Percentiles rank a stretch among this genome's conserved stretches.
These are phyloP conservation scores for Starmerella geochares DNA, from an alignment of 805 yeast genomes.

Conservation along the genomic window DNA sequence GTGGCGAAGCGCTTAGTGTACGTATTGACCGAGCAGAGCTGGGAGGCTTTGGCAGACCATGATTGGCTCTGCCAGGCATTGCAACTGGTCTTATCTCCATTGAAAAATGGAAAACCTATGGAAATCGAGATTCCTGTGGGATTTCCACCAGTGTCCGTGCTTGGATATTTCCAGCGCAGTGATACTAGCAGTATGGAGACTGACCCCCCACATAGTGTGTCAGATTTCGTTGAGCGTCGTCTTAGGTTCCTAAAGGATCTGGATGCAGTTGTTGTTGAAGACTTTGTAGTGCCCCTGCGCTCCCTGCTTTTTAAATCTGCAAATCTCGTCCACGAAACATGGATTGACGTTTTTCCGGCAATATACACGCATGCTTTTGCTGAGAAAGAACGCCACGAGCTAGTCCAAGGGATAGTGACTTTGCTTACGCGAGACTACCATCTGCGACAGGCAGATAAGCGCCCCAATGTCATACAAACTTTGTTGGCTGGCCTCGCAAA, in stretches of 20 bases:
- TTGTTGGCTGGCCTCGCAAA: constrained; percentile 64
- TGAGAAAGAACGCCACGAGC: constrained; percentile 69
- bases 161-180: constrained; percentile 11
- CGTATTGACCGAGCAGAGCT: constrained; percentile 86
- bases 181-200: constrained; percentile 18
- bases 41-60: constrained; percentile 90
- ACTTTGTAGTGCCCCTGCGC: constrained; percentile 58
- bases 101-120: constrained; percentile 44
- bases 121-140: constrained; percentile 32
- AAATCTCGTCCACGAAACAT: constrained; percentile 66
- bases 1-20: constrained; percentile 72
- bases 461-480: constrained; percentile 80
- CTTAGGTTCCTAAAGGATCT: constrained; percentile 32
- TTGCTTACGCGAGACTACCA: constrained; percentile 85
- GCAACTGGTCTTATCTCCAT: constrained; percentile 72
- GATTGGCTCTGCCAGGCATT: constrained; percentile 93
- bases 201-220: constrained; percentile 31
- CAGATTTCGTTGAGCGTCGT: constrained; percentile 31
- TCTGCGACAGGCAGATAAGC: constrained; percentile 72
- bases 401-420: constrained; percentile 68
- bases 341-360: constrained; percentile 76
- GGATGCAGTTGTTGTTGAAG: constrained; percentile 42
- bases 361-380: constrained; percentile 60
- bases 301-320: constrained; percentile 77
- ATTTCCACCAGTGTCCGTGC: constrained; percentile 28